Conservation (phyloP, 306 rosid species). For the Cucurbita maxima region DNA sequence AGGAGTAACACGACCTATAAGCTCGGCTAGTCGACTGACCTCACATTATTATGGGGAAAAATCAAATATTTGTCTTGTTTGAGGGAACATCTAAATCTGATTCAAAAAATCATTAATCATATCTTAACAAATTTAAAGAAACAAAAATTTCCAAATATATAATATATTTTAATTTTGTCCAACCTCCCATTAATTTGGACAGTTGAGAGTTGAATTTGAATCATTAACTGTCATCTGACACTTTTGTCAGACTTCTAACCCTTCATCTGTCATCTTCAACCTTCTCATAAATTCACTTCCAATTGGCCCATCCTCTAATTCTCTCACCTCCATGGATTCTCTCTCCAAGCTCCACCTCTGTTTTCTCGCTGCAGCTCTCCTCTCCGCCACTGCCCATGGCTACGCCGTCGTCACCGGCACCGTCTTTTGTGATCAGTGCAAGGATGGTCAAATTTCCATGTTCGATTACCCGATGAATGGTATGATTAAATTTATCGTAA, state of each 20-base stretch:
- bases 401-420: slow-evolving; percentile 57
- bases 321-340: slow-evolving; percentile 34
- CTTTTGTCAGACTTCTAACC: slow-evolving; percentile 8
- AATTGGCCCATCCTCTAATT: not conserved
- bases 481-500: slow-evolving; percentile 10
- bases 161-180: not conserved
- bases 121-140: not conserved
- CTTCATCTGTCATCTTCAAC: slow-evolving; percentile 6
- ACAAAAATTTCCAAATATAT: not conserved
- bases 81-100: not conserved
- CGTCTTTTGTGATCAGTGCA: slow-evolving; percentile 91
- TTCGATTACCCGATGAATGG: slow-evolving; percentile 70
- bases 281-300: not conserved
- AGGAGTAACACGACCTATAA: no score
- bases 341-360: slow-evolving; percentile 9
- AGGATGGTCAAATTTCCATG: slow-evolving; percentile 58
- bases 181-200: slow-evolving; percentile 22
- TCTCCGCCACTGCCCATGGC: slow-evolving; percentile 27
- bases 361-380: slow-evolving; percentile 20
- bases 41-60: not conserved
- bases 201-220: slow-evolving; percentile 48
- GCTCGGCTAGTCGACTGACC: no score
- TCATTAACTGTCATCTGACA: not conserved
- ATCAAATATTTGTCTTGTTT: not conserved
- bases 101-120: not conserved